These are phyloP conservation scores for Colletotrichum orbiculare DNA, from an alignment of 2,329 filamentous ascomycete species.

Conservation along the genomic window DNA sequence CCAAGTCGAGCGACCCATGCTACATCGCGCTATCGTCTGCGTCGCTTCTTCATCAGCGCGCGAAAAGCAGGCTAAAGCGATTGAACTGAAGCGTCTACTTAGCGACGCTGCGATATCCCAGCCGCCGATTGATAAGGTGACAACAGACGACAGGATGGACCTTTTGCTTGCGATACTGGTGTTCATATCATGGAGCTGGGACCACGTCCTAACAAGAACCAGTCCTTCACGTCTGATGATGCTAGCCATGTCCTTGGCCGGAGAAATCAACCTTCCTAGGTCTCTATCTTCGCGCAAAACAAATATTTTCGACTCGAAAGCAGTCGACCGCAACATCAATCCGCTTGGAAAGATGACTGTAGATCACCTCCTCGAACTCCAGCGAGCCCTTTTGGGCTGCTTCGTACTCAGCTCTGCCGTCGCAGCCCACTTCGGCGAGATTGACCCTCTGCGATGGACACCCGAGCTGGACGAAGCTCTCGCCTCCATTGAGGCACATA, in stretches of 20 bases:
- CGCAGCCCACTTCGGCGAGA: constrained; percentile 1
- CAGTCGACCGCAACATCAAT: accelerated
- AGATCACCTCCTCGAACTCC: background rate
- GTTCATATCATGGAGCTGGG: constrained; percentile 35
- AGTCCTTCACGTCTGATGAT: constrained; percentile 2
- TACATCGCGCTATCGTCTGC: constrained; percentile 62
- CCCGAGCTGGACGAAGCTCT: background rate
- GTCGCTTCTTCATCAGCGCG: constrained; percentile 55
- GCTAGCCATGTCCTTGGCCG: background rate
- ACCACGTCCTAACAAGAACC: background rate
- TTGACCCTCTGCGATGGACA: constrained; percentile 5
- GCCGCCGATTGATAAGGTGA: background rate
- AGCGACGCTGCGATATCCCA: background rate
- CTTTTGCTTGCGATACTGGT: constrained; percentile 61
- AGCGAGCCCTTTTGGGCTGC: constrained; percentile 3
- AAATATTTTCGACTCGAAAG: background rate
- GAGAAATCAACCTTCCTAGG: background rate
- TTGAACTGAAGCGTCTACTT: constrained; percentile 51
- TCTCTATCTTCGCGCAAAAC: accelerated
- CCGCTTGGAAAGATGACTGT: background rate
- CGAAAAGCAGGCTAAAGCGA: constrained; percentile 52
- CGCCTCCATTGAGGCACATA: background rate
- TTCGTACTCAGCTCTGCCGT: background rate
- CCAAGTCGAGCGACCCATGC: constrained; percentile 55
- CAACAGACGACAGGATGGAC: constrained; percentile 56